Conservation (phyloP, 2,329 filamentous ascomycete species). For the Beauveria sp. region DNA sequence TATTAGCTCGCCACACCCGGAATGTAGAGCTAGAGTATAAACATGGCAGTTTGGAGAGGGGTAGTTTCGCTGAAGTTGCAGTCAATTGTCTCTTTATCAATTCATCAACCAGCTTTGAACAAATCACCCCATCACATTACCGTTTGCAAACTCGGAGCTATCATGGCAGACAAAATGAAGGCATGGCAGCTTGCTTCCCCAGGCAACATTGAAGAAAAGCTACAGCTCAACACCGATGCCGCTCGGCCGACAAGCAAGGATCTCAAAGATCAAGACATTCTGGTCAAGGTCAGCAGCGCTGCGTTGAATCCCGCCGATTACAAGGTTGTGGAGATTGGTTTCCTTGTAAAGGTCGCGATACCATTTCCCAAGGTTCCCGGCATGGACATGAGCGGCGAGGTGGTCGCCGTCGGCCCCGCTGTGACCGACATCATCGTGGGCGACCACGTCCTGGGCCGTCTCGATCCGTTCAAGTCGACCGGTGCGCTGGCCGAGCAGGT, state of each 20-base stretch:
- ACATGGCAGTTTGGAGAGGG: no score
- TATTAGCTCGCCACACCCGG: no score
- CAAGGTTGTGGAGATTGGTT: conserved; percentile 36
- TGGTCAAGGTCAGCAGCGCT: conserved; percentile 35
- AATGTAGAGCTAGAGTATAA: no score
- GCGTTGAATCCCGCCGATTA: conserved; percentile 42
- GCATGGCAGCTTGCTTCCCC: conserved; percentile 16
- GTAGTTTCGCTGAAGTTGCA: no score
- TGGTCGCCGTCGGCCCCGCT: conserved; percentile 27
- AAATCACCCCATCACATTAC: no score
- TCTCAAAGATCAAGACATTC: conserved; percentile 25
- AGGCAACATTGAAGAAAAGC: conserved; percentile 18
- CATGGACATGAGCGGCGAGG: conserved; percentile 44
- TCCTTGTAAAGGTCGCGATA: conserved; percentile 25
- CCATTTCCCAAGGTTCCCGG: conserved; percentile 35
- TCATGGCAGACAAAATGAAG: conserved; percentile 12
- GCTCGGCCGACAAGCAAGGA: conserved; percentile 15
- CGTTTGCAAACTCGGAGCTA: neutral
- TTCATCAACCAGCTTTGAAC: no score
- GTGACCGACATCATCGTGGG: conserved; percentile 27
- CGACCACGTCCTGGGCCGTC: conserved; percentile 36
- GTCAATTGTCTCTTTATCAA: no score
- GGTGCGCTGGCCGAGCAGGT: conserved; percentile 39
- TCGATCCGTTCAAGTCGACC: conserved; percentile 20
- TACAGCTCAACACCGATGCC: conserved; percentile 16